phyloP scores from a whole-genome alignment of 192 early-diverging fungal species.

The Backusella circina region DNA sequence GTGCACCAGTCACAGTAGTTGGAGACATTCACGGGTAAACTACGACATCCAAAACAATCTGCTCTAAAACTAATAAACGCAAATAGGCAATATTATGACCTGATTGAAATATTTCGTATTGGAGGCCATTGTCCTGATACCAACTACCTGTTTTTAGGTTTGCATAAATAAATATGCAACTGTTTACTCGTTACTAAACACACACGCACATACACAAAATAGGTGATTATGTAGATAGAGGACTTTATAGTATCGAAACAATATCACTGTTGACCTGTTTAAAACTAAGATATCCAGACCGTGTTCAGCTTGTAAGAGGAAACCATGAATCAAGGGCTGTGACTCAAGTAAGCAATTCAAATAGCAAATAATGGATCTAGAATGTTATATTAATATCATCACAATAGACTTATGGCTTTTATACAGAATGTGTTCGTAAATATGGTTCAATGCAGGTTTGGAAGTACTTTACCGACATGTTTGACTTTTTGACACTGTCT shows the following conservation, averaged over 20 bases:
- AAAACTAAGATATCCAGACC: slow-evolving; percentile 85
- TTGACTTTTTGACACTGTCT: slow-evolving; percentile 88
- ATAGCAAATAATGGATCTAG: too few relatives aligned
- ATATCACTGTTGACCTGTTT: slow-evolving; percentile 85
- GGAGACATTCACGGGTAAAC: slow-evolving; percentile 86
- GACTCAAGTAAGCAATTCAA: slow-evolving; percentile 62
- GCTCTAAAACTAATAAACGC: neutral
- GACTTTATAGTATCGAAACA: slow-evolving; percentile 86
- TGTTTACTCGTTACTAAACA: neutral
- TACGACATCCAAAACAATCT: neutral
- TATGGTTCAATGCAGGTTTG: slow-evolving; percentile 83
- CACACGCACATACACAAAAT: neutral
- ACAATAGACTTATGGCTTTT: slow-evolving; percentile 85
- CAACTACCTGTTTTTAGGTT: slow-evolving; percentile 86
- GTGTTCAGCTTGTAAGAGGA: slow-evolving; percentile 86
- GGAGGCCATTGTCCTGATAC: slow-evolving; percentile 77
- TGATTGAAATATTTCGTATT: slow-evolving; percentile 84
- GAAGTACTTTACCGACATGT: slow-evolving; percentile 91
- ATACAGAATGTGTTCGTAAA: slow-evolving; percentile 87
- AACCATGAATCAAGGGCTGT: slow-evolving; percentile 95
- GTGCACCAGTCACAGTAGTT: slow-evolving; percentile 88
- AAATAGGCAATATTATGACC: slow-evolving; percentile 78
- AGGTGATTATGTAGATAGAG: slow-evolving; percentile 89
- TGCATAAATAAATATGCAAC: neutral
- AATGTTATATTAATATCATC: neutral